phyloP scores from a whole-genome alignment of 2,329 filamentous ascomycete genomes.

The Acephala macrosclerotiorum region DNA sequence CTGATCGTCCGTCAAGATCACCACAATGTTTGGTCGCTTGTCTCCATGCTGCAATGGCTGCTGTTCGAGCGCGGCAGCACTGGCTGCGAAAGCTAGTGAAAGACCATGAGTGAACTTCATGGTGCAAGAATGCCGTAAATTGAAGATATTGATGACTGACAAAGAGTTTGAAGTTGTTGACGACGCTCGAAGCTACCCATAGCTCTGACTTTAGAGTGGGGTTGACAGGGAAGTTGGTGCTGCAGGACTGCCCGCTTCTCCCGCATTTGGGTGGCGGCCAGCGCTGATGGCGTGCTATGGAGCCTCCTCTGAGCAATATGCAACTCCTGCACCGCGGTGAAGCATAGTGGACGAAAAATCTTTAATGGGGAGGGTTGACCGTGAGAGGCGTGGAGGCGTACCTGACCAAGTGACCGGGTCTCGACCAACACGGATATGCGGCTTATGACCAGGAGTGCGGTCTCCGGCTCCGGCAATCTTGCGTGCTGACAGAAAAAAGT shows the following conservation, averaged over 20 bases:
- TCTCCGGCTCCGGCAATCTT: too few relatives aligned
- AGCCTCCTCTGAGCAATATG: conserved; percentile 8
- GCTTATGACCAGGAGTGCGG: background rate
- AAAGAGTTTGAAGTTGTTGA: background rate
- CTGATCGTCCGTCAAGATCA: conserved; percentile 71
- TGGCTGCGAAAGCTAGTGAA: conserved; percentile 25
- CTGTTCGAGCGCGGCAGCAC: conserved; percentile 19
- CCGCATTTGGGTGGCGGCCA: background rate
- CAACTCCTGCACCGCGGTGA: background rate
- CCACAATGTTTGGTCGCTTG: conserved; percentile 61
- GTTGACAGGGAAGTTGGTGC: background rate
- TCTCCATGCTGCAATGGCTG: conserved; percentile 19
- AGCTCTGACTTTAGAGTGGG: background rate
- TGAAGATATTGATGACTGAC: background rate
- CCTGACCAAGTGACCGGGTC: background rate
- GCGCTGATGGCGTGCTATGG: conserved; percentile 1
- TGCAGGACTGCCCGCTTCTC: background rate
- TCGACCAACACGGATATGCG: background rate
- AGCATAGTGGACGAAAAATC: background rate
- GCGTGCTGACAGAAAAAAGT: too few relatives aligned
- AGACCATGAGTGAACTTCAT: background rate
- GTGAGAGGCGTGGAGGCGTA: background rate
- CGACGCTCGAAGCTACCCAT: background rate
- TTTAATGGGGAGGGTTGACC: background rate
- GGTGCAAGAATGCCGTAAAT: background rate